Conservation (phyloP, 202 grass and related monocot species). For the Hordeum pubiflorum region DNA sequence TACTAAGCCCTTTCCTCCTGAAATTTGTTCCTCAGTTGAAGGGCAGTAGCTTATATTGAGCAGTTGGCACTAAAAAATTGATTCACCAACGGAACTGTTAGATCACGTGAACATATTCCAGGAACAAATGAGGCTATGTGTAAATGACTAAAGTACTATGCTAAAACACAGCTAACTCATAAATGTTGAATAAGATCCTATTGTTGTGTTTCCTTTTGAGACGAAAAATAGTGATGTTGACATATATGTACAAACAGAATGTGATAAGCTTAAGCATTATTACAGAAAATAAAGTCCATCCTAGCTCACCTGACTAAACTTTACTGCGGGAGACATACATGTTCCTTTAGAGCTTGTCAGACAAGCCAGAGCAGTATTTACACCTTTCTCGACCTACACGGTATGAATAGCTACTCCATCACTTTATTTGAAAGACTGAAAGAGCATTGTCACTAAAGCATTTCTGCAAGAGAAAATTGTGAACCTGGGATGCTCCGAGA, state of each 20-base stretch:
- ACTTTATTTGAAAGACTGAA: conserved; percentile 20
- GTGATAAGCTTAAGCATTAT: background rate
- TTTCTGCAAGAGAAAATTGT: background rate
- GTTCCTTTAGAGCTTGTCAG: conserved; percentile 43
- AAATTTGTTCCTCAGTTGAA: conserved; percentile 68
- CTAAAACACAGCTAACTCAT: background rate
- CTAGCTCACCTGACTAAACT: conserved; percentile 60
- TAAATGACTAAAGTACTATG: background rate
- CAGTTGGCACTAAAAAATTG: conserved; percentile 59
- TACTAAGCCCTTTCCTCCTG: conserved; percentile 56
- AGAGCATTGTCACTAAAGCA: background rate
- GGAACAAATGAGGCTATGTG: background rate
- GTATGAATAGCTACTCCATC: background rate
- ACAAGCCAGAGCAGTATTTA: conserved; percentile 54
- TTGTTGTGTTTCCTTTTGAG: background rate
- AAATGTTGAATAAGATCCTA: background rate
- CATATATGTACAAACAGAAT: background rate
- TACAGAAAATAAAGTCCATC: conserved; percentile 8
- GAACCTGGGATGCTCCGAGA: conserved; percentile 58
- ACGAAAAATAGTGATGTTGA: background rate
- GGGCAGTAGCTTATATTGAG: conserved; percentile 97
- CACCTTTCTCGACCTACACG: conserved; percentile 55
- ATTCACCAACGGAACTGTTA: background rate
- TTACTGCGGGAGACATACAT: conserved; percentile 33
- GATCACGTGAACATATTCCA: background rate